Base-by-base conservation (phyloP, 148 eudicot genomes). In the Limonium bicolor region DNA sequence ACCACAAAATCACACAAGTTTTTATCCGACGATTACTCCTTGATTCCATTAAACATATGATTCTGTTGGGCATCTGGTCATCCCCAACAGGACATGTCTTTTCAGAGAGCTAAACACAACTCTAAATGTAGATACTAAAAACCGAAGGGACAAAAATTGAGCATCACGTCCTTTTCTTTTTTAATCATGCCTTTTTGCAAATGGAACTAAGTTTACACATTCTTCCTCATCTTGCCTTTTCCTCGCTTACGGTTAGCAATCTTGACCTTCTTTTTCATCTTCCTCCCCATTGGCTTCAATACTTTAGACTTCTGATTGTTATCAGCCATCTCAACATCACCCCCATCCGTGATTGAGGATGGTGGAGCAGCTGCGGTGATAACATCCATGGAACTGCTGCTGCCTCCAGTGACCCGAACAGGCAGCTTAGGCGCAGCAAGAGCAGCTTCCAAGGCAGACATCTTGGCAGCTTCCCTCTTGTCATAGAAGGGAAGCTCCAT, bases 341-440 rank as follows among this genome's bases (percentile, higher is more conserved):
- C 26, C 25, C 1, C 14, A 39, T 3, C 46, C 46, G 12, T 41
- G 16, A 4, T 3, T 20, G 27, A 27, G 5, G 20, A 40, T 9
- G 12, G 2, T 7, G 13, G 44, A 21, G 46, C 12, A 21, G 27
- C 15, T 6, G 73, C 2, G 29, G 55, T 13, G 26, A 58, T 24
- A 36, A 23, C 25, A 1, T 64, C 71, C 66, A 60, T 62, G 36
- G 61, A 27, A n/a, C n/a, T n/a, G 20, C 65, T 2, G 37, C 64
- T 3, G 4, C 7, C 13, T 13, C 40, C 35, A 3, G 41, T 42
- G 41, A 20, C 13, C 13, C 63, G 70, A 7, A 80, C 82, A 7
- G 87, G 77, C 12, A 88, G 72, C 53, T 80, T 88, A 7, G 97
- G 92, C 34, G 94, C 97, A 24, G 73, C 72, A 1, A 88, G 77